A percentile compares a stretch with the other conserved stretches of the same genome.
phyloP scores from a whole-genome alignment of 352 stramenopile genomes.

The Phytophthora ramorum region DNA sequence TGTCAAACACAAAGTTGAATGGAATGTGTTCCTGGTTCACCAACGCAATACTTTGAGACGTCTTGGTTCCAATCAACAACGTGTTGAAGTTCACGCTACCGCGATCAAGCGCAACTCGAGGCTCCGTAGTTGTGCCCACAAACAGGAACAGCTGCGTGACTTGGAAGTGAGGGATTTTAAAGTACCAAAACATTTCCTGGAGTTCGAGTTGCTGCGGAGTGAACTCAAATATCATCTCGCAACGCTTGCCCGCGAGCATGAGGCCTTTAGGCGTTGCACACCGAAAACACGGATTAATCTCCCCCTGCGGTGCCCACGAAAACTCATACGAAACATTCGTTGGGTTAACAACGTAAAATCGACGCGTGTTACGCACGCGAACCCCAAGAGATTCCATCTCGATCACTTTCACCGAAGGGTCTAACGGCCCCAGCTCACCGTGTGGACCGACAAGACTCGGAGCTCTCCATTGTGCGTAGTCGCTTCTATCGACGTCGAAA shows the following conservation, averaged over 20 bases:
- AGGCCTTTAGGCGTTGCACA: conserved; percentile 92
- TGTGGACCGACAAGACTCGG: conserved; percentile 79
- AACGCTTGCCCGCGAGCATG: conserved; percentile 93
- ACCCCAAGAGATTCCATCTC: conserved; percentile 93
- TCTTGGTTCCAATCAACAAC: conserved; percentile 90
- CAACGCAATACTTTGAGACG: conserved; percentile 88
- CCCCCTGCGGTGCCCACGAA: conserved; percentile 83
- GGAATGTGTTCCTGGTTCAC: conserved; percentile 94
- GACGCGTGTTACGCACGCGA: conserved; percentile 90
- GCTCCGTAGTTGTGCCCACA: conserved; percentile 91
- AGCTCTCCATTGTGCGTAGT: conserved; percentile 85
- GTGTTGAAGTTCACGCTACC: conserved; percentile 94
- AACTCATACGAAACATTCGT: conserved; percentile 96
- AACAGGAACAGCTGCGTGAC: conserved; percentile 94
- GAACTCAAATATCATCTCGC: conserved; percentile 97
- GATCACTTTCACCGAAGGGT: conserved; percentile 90
- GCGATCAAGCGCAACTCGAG: conserved; percentile 87
- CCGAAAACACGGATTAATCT: conserved; percentile 84
- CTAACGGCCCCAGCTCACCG: conserved; percentile 83
- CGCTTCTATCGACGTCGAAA: conserved; percentile 91
- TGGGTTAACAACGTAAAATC: conserved; percentile 95
- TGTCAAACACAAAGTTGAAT: conserved; percentile 96
- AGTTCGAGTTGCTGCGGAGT: conserved; percentile 90
- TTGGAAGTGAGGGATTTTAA: conserved; percentile 89
- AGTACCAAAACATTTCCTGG: conserved; percentile 94